Conservation (phyloP, 306 rosid species). For the Castanea sativa region DNA sequence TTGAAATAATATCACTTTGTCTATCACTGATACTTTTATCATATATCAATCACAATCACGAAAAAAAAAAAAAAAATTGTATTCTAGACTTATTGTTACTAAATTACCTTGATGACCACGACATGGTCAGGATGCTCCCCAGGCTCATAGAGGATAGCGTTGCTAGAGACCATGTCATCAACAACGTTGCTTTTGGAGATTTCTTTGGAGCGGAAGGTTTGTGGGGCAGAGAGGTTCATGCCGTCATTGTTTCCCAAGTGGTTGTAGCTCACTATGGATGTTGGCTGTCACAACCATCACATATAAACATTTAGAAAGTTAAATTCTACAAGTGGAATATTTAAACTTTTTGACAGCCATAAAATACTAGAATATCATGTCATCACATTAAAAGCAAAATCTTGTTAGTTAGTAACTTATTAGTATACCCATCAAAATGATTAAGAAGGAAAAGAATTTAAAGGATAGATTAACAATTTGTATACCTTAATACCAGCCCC, state of each 20-base stretch:
- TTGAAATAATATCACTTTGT: too few relatives aligned
- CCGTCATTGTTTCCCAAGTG: slow-evolving; percentile 99
- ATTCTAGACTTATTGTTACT: neutral
- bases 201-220: slow-evolving; percentile 96
- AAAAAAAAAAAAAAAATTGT: too few relatives aligned
- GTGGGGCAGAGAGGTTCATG: slow-evolving; percentile 97
- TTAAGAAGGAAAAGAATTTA: neutral
- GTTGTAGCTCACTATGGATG: slow-evolving; percentile 97
- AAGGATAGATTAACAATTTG: neutral
- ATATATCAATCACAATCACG: too few relatives aligned
- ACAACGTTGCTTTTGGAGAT: slow-evolving; percentile 97
- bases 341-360: neutral
- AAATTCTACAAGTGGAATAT: too few relatives aligned
- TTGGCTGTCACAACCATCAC: slow-evolving; percentile 62
- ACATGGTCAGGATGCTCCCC: slow-evolving; percentile 99
- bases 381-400: neutral
- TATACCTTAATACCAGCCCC: slow-evolving; percentile 98
- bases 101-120: slow-evolving; percentile 83
- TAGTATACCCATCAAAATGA: neutral
- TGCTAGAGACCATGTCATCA: slow-evolving; percentile 98
- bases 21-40: too few relatives aligned
- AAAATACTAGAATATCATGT: neutral
- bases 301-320: too few relatives aligned
- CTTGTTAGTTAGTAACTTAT: neutral
- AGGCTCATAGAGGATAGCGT: slow-evolving; percentile 80